These are phyloP conservation scores for Apiosordaria backusii DNA, from an alignment of 495 filamentous ascomycete genomes.

Conservation along the genomic window DNA sequence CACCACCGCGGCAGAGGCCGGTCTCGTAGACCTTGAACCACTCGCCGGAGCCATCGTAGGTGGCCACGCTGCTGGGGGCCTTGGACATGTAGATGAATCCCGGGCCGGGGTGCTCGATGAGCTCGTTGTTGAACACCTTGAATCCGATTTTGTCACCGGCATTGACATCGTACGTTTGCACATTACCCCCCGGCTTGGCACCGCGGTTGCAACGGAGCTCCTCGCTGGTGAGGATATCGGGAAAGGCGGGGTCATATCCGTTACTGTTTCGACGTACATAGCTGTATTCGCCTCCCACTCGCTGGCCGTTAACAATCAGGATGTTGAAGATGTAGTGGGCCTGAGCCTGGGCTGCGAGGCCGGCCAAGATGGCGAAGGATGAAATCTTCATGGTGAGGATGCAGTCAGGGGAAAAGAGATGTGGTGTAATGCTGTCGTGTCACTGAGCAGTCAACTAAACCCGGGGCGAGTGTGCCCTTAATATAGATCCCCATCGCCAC, in stretches of 20 bases:
- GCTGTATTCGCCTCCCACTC: constrained; percentile 38
- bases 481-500: neutral
- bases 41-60: constrained; percentile 47
- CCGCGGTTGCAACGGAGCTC: constrained; percentile 51
- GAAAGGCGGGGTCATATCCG: constrained; percentile 41
- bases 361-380: constrained; percentile 27
- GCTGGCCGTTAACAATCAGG: constrained; percentile 39
- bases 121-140: constrained; percentile 44
- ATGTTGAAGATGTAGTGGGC: constrained; percentile 44
- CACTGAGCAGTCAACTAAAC: neutral
- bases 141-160: constrained; percentile 48
- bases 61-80: constrained; percentile 38
- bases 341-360: constrained; percentile 28
- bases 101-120: constrained; percentile 47
- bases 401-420: neutral
- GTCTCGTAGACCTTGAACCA: constrained; percentile 53
- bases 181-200: constrained; percentile 29
- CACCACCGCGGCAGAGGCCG: constrained; percentile 32
- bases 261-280: constrained; percentile 40
- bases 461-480: neutral
- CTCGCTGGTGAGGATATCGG: constrained; percentile 36
- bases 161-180: constrained; percentile 36
- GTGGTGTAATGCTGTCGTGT: neutral
- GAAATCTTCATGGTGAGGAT: constrained; percentile 21
- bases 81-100: constrained; percentile 48